Conservation (phyloP, 306 rosid genomes). For the Dalbergia oliveri region DNA sequence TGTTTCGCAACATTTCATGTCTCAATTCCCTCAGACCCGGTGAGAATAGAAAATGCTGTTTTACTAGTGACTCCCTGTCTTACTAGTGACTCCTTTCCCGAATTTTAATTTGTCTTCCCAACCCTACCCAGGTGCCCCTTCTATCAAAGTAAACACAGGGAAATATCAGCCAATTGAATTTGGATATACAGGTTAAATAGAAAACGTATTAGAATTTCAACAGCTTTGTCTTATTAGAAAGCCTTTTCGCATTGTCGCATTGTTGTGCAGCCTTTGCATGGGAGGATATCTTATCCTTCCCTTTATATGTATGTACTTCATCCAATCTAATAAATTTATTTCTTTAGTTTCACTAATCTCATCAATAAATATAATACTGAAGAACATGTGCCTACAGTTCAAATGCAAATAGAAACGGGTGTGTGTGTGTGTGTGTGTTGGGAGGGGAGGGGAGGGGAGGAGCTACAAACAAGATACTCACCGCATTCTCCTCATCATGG, state of each 20-base stretch:
- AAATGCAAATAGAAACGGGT: background rate
- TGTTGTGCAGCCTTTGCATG: background rate
- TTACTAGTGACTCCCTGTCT: too few relatives aligned
- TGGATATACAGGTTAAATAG: constrained; percentile 5
- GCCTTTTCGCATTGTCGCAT: background rate
- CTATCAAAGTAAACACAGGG: constrained; percentile 13
- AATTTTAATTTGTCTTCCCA: constrained; percentile 29
- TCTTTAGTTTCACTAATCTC: background rate
- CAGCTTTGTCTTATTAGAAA: background rate
- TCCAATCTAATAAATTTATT: background rate
- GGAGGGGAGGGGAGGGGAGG: too few relatives aligned
- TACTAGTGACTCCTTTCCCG: background rate
- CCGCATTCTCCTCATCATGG: constrained; percentile 87
- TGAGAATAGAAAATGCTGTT: background rate
- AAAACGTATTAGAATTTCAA: background rate
- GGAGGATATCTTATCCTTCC: background rate
- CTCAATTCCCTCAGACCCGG: constrained; percentile 59
- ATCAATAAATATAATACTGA: background rate
- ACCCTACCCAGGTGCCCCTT: constrained; percentile 14
- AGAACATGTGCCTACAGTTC: background rate
- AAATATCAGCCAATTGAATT: constrained; percentile 29
- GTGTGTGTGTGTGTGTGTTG: too few relatives aligned
- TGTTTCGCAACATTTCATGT: constrained; percentile 4
- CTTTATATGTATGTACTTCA: background rate
- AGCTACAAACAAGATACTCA: constrained; percentile 52